Evolutionary conservation across 805 yeast species (phyloP), one percentile per base, ranked within the genome.

Genomic region (Metschnikowia picachoensis): DNA sequence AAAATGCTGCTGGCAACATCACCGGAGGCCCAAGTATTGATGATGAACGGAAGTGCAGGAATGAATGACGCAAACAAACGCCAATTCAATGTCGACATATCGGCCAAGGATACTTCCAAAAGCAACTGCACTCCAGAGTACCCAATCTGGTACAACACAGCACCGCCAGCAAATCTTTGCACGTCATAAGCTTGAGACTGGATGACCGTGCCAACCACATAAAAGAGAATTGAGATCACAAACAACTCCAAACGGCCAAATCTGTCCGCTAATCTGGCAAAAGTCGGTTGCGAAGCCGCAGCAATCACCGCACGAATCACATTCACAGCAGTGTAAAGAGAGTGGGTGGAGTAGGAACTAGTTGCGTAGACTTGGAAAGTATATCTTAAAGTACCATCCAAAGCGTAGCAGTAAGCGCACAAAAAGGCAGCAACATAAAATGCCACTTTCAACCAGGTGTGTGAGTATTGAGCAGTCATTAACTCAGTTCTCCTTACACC

Each of bases 11-110:
- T 52, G 13, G 76, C 65, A 39, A 86, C 70, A 55, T 81, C 69
- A 59, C 89, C 92, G 28, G 82, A 66, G 46, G 85, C 74, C 94
- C 94, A 87, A 13, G 92, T 82, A 65, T 83, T 86, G 64, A 87
- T 81, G 56, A 86, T 78, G 56, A 76, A 83, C 2, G 92, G 92
- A 57, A 80, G 70, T 4, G 88, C 79, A 20, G 91, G 88, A 32
- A 82, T 67, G 53, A 82, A 80, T 31, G 85, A 78, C 54, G 73
- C 77, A 38, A 79, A 70, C 55, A 85, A 72, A 70, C 94, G 79
- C 85, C 89, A 83, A 60, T 79, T 83, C 57, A 85, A 70, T 50
- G 76, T 72, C 8, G 91, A 82, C 58, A 79, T 72, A 63, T 86
- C 95, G 2, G 87, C 82, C 48, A 80, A 61, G 36, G 85, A 68